phyloP scores from a whole-genome alignment of 2,329 filamentous ascomycete species.

The Botrytis elliptica region DNA sequence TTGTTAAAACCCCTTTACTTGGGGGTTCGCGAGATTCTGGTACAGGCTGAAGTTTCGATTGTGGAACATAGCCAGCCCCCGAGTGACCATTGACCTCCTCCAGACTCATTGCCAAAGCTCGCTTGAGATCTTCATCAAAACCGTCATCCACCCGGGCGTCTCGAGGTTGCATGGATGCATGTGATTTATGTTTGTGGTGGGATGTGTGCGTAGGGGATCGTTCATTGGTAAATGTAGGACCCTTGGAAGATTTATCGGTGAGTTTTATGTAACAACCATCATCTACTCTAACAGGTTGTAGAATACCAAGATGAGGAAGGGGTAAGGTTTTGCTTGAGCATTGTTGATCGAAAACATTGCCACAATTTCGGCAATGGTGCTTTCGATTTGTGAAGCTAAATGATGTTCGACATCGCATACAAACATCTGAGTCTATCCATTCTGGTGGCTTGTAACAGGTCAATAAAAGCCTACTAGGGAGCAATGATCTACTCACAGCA shows the following conservation, averaged over 20 bases:
- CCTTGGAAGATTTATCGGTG: conserved; percentile 66
- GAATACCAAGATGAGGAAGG: conserved; percentile 87
- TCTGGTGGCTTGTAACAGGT: conserved; percentile 70
- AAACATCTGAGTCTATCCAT: conserved; percentile 97
- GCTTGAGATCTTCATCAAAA: conserved; percentile 93
- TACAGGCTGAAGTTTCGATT: conserved; percentile 49
- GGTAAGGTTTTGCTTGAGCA: conserved; percentile 89
- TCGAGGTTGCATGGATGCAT: conserved; percentile 77
- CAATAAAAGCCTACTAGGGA: conserved; percentile 5
- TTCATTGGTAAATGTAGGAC: conserved; percentile 42
- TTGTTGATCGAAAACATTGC: conserved; percentile 93
- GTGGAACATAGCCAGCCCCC: conserved; percentile 69
- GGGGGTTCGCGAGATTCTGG: conserved; percentile 28
- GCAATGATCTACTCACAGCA: conserved; percentile 61
- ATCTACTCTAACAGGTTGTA: conserved; percentile 88
- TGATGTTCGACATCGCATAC: conserved; percentile 92
- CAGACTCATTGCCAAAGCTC: conserved; percentile 91
- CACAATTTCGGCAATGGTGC: conserved; percentile 97
- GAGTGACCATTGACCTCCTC: conserved; percentile 82
- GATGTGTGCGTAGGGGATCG: conserved; percentile 47
- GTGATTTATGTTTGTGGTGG: conserved; percentile 65
- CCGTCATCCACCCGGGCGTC: conserved; percentile 83
- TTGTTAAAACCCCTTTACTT: conserved; percentile 37
- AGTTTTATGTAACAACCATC: conserved; percentile 93
- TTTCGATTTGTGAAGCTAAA: conserved; percentile 99